phyloP scores from a whole-genome alignment of 2,329 filamentous ascomycete genomes.

The Penicillium sp. region DNA sequence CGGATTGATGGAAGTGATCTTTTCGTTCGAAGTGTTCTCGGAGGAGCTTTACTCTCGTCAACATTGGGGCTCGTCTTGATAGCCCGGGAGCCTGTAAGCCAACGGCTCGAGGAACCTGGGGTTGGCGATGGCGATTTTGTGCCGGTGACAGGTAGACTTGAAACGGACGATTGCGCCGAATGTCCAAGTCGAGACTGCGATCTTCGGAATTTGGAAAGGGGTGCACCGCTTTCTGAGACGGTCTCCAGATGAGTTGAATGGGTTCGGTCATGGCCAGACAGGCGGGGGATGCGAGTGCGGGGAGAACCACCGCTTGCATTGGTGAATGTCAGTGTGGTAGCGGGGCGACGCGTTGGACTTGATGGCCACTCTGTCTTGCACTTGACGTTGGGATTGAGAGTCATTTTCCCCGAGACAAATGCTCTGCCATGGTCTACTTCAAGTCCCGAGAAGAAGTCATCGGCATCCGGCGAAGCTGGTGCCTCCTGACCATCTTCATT shows the following conservation, averaged over 20 bases:
- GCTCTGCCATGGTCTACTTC: slow-evolving; percentile 84
- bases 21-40: slow-evolving; percentile 61
- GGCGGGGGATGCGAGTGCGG: slow-evolving; percentile 76
- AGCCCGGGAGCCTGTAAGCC: slow-evolving; percentile 55
- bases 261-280: slow-evolving; percentile 70
- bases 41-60: slow-evolving; percentile 57
- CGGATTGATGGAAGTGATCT: slow-evolving; percentile 64
- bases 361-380: slow-evolving; percentile 72
- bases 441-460: slow-evolving; percentile 84
- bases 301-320: slow-evolving; percentile 64
- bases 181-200: slow-evolving; percentile 70
- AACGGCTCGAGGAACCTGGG: slow-evolving; percentile 64
- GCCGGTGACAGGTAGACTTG: slow-evolving; percentile 65
- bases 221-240: slow-evolving; percentile 84
- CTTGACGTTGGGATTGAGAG: slow-evolving; percentile 88
- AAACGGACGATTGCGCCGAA: slow-evolving; percentile 69
- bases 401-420: slow-evolving; percentile 78
- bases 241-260: slow-evolving; percentile 78
- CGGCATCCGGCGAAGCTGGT: slow-evolving; percentile 46
- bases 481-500: slow-evolving; percentile 27
- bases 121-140: slow-evolving; percentile 61
- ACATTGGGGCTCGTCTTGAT: slow-evolving; percentile 39
- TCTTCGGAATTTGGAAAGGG: slow-evolving; percentile 64
- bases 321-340: slow-evolving; percentile 88
- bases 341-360: slow-evolving; percentile 71